Evolutionary conservation across 1,284 basidiomycete genomes (phyloP), one percentile per base, ranked within the genome.

Genomic region (Trametes polyzona): DNA sequence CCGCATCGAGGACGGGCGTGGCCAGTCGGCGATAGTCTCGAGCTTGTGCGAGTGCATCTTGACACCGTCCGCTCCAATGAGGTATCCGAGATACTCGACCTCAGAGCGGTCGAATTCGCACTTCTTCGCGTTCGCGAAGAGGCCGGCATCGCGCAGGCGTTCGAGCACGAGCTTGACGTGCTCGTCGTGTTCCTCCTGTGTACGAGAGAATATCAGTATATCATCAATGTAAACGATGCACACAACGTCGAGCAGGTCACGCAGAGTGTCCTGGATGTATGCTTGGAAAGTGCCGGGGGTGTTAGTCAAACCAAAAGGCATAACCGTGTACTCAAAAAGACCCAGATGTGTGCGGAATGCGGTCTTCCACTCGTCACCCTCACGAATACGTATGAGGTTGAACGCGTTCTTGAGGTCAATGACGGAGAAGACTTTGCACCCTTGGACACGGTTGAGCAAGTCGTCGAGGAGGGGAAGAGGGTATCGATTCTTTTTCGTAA

Each of bases 1-100:
- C 32, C 65, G 62, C 16, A 75, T 58, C 2, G 54, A 65, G 0
- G 30, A 56, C 0, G 78, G 79, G 0, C 29, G 21, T 0, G 73
- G 74, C 80, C 80, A 83, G 5, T 69, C 55, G 0, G 49, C 30
- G 27, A 81, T 69, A 0, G 70, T 67, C 1, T 68, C 29, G 0
- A 83, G 58, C 63, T 83, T 83, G 0, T 52, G 59, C 0, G 67
- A 65, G 49, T 79, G 72, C 78, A 82, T 81, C 0, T 32, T 21
- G 11, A 82, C 59, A 5, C 71, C 68, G 1, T 71, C 55, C 0
- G 61, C 11, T 0, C 48, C 48, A 24, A 83, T 65, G 32, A 78
- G 60, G 54, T 74, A 74, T 1, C 80, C 78, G 0, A 83, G 69
- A 65, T 76, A 83, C 24, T 77, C 71, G 17, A 76, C 69, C 26